Evolutionary conservation across 768 basidiomycete species (phyloP), one percentile per base, ranked within the genome.

Genomic region (Leucocoprinus leucothites): DNA sequence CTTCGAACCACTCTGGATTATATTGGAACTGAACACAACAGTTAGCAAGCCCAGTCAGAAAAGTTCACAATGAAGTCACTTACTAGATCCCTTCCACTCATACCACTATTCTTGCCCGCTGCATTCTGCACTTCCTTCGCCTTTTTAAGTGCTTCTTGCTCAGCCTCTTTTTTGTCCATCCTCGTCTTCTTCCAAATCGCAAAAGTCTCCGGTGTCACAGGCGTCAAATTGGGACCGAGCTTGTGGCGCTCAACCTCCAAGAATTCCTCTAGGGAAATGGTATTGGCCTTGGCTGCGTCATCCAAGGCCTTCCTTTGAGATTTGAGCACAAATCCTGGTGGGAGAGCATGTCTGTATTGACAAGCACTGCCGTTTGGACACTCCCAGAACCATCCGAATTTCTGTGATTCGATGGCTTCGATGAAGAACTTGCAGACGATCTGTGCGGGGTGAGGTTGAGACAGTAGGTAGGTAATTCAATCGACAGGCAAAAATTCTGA

Each of bases 351-450:
- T 54, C 93, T 82, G 73, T 97, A 97, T 71, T 92, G 90, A 74
- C 95, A 98, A 46, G 78, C 78, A 25, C 91, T 87, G 57, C 92
- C 90, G 59, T 89, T 92, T 7, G 92, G 92, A 71, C 91, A 92
- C 69, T 91, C 87, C 93, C 93, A 96, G 77, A 96, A 96, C 94
- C 94, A 95, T 24, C 93, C 92, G 64, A 90, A 93, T 79, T 93
- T 94, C 67, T 91, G 84, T 2, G 79, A 76, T 69, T 99, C 97
- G 67, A 99, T 96, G 44, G 97, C 96, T 65, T 96, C 86, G 63
- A 99, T 90, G 67, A 99, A 99, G 74, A 74, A 85, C 71, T 96
- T 98, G 85, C 97, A 99, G 3, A 99, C 96, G 65, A 99, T 97
- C 91, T 96, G 59, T 41, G 9, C 24, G 18, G 22, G 47, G 45